Evolutionary conservation across 1,139 yeast genomes (phyloP).

Genomic region (Hemisphaericaspora subhashii): DNA sequence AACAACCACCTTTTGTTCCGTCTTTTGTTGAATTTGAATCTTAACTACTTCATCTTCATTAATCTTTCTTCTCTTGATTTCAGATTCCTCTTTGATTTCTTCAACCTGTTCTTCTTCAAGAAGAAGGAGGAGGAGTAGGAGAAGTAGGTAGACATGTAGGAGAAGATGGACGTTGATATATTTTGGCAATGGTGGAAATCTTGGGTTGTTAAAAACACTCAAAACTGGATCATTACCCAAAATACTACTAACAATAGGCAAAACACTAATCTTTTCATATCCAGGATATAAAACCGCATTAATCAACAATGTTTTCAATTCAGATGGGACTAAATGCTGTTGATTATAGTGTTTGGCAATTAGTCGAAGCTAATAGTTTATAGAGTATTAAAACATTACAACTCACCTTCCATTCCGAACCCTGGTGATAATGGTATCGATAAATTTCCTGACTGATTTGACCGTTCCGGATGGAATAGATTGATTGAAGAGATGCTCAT

Average conservation of each 20-base stretch:
- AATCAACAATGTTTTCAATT: conserved; percentile 44
- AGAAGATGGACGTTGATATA: too few species aligned
- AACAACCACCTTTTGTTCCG: conserved; percentile 15
- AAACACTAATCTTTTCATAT: conserved; percentile 55
- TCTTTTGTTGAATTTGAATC: conserved; percentile 13
- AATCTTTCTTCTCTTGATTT: conserved; percentile 2
- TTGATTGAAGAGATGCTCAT: conserved; percentile 55
- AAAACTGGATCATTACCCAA: conserved; percentile 43
- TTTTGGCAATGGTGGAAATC: conserved; percentile 65
- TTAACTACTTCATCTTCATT: conserved; percentile 9
- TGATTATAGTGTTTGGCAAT: conserved; percentile 25
- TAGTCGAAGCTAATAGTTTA: too few species aligned
- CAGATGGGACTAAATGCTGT: conserved; percentile 28
- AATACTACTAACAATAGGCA: conserved; percentile 67
- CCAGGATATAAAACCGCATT: conserved; percentile 66
- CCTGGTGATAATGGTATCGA: conserved; percentile 48
- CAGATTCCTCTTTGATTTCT: background rate
- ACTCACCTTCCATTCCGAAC: too few species aligned
- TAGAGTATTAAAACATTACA: too few species aligned
- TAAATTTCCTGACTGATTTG: conserved; percentile 45
- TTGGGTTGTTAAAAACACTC: conserved; percentile 68
- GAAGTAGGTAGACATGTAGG: too few species aligned
- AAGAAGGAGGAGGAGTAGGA: too few species aligned
- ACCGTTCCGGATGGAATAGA: conserved; percentile 41
- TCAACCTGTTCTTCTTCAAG: conserved; percentile 8